phyloP scores from a whole-genome alignment of 257 asterid species.

The Ocimum tenuiflorum region DNA sequence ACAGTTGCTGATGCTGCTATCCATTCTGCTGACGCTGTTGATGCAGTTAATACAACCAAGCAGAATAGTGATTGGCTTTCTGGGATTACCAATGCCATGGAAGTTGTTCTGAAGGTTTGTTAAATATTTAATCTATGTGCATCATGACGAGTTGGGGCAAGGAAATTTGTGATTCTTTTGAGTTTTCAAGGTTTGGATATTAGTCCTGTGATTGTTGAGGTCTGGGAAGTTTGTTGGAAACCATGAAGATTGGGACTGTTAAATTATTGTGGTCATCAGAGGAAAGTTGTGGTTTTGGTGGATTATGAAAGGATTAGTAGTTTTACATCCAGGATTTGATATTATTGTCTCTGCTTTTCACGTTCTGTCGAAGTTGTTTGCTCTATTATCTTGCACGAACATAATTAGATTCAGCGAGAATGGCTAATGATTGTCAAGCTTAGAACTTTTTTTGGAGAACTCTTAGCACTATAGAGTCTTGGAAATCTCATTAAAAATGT shows the following conservation, averaged over 20 bases:
- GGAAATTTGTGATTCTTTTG: not conserved
- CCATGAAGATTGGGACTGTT: not conserved
- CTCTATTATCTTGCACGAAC: not conserved
- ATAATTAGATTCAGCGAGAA: not conserved
- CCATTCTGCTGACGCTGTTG: constrained; percentile 47
- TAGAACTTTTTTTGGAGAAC: not conserved
- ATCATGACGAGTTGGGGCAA: not conserved
- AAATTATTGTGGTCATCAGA: not conserved
- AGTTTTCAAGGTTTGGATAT: not conserved
- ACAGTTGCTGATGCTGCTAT: constrained; percentile 92
- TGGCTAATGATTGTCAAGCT: not conserved
- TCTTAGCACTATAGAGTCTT: not conserved
- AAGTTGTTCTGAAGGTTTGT: constrained; percentile 81
- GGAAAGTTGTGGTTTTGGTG: not conserved
- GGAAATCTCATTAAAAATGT: not conserved
- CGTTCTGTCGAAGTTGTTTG: not conserved
- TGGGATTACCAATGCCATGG: constrained; percentile 91
- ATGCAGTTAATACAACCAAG: constrained; percentile 40
- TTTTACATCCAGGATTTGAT: not conserved
- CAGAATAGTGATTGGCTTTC: constrained; percentile 88
- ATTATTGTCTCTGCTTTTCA: not conserved
- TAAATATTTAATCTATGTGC: constrained; percentile 4
- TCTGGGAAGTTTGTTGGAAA: not conserved
- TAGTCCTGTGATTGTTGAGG: constrained; percentile 13
- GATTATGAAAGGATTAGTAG: not conserved